Percentiles rank a stretch among this genome's conserved stretches.
Conservation (phyloP, 768 basidiomycete genomes). For the Boletus sp. region DNA sequence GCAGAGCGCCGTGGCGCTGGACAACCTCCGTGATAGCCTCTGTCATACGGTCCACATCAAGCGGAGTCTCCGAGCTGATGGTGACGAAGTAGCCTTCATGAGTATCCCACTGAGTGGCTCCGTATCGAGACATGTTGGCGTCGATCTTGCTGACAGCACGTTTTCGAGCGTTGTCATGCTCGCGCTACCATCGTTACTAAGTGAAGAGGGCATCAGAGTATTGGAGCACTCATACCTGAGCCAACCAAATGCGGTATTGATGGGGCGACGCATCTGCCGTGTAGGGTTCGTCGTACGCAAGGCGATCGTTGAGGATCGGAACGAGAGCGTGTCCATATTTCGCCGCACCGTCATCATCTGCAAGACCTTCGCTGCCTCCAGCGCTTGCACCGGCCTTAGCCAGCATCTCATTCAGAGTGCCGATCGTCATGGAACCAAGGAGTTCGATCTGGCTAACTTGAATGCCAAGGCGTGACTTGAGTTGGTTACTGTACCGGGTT, state of each 20-base stretch:
- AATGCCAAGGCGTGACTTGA: constrained; percentile 27
- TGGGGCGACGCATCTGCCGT: constrained; percentile 28
- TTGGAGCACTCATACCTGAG: constrained; percentile 22
- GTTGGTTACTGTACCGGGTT: constrained; percentile 31
- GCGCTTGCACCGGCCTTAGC: constrained; percentile 15
- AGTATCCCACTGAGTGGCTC: constrained; percentile 34
- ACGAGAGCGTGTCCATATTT: constrained; percentile 30
- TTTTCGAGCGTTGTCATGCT: constrained; percentile 30
- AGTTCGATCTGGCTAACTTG: constrained; percentile 26
- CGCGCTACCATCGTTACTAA: constrained; percentile 14
- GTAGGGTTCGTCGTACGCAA: constrained; percentile 33
- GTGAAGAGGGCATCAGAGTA: background rate
- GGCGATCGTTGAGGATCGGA: constrained; percentile 30
- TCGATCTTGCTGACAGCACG: constrained; percentile 30
- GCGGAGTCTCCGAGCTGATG: constrained; percentile 20
- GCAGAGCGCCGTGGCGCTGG: constrained; percentile 30
- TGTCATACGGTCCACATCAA: constrained; percentile 29
- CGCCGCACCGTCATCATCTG: constrained; percentile 23
- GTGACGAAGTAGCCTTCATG: constrained; percentile 27
- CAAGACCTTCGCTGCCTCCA: constrained; percentile 3
- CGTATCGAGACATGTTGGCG: constrained; percentile 31
- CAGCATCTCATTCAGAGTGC: constrained; percentile 25
- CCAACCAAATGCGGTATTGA: constrained; percentile 32
- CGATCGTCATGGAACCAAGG: constrained; percentile 26
- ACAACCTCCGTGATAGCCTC: constrained; percentile 28